Evolutionary conservation across 2,329 filamentous ascomycete genomes (phyloP), one percentile per base, ranked within the genome.

Genomic region (Arthrinium puccinioides): DNA sequence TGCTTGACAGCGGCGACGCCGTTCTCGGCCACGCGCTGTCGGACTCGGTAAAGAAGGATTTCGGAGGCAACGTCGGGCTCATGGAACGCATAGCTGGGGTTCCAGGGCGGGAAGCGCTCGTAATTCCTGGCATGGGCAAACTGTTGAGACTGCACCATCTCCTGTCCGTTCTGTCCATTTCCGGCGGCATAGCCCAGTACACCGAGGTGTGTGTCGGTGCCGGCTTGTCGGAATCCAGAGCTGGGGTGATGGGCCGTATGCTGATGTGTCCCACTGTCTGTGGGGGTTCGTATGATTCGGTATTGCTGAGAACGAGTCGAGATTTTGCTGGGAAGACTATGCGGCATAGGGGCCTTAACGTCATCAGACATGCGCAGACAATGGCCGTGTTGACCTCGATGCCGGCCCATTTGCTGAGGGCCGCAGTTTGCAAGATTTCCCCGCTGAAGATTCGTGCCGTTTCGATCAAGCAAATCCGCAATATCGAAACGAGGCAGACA

Each of bases 331-430:
- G 44, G 6, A 64, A 63, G 36, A 56, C 48, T 23, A 53, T 62
- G 21, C 62, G 60, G 21, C 60, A 45, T 11, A 62, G 49, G 1
- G 61, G 61, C 32, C 62, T 63, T 9, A 63, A 51, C 6, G 59
- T 62, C 38, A 60, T 58, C 28, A 60, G 51, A 44, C 55, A 60
- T 25, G 60, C 59, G 39, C 59, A 60, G 8, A 52, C 45, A 24
- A 64, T 59, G 37, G 55, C 54, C 5, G 55, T 46, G 45, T 60
- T 59, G 40, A 60, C 54, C 32, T 63, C 59, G 40, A 60, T 45
- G 9, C 43, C 43, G n/a, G 57, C 61, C 56, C 58, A 60, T 43
- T 53, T 57, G 24, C 55, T 50, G 29, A 60, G 47, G 13, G 51
- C 36, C 19, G 54, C 45, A 21, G 44, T 46, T 37, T 52, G 59